phyloP scores from a whole-genome alignment of 305 asterid species.

The Fraxinus sp. region DNA sequence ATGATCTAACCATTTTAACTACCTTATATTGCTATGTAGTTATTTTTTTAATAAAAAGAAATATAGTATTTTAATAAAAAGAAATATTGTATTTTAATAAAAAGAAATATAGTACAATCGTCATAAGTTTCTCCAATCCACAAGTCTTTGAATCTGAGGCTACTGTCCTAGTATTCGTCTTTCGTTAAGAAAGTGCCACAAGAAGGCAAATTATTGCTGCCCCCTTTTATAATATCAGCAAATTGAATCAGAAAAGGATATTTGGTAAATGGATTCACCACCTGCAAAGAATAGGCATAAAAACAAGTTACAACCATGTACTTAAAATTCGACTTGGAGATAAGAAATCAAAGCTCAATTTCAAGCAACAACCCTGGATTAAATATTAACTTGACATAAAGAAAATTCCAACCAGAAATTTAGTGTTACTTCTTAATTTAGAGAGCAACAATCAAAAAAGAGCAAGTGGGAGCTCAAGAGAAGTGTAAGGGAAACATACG shows the following conservation, averaged over 20 bases:
- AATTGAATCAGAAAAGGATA: constrained; percentile 56
- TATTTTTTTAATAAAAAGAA: not conserved
- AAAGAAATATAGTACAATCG: not conserved
- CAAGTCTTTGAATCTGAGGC: not conserved
- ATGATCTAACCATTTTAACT: not conserved
- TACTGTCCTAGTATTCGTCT: not conserved
- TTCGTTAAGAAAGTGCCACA: not conserved
- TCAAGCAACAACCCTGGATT: not conserved
- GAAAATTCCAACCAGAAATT: not conserved
- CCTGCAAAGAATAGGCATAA: constrained; percentile 48
- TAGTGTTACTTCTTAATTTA: not conserved
- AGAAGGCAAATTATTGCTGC: constrained; percentile 7
- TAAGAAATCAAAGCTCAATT: not conserved
- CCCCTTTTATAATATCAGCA: not conserved
- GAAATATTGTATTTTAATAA: not conserved
- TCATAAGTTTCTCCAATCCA: not conserved
- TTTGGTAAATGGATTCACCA: constrained; percentile 91
- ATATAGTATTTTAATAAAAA: not conserved
- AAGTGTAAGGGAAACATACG: not conserved
- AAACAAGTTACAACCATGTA: constrained; percentile 11
- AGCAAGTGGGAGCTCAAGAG: not conserved
- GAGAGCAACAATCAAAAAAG: not conserved
- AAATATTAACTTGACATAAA: not conserved
- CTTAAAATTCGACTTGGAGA: not conserved
- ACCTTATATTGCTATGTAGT: not conserved